Evolutionary conservation across 345 rosid species (phyloP).

Genomic region (Populus ilicifolia): DNA sequence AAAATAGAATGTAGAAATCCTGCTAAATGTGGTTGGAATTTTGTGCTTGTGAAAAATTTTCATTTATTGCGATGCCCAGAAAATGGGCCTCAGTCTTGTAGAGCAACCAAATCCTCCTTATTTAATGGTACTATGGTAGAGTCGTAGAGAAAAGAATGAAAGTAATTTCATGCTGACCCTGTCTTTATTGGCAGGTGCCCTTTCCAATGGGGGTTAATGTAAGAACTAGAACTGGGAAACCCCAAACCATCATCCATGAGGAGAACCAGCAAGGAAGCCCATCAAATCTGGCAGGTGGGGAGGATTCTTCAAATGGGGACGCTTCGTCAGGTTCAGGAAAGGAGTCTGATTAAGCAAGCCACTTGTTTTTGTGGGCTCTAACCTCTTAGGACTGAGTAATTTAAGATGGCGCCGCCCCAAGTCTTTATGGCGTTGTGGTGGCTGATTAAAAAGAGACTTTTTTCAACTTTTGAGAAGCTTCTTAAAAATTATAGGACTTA

Average conservation of each 20-base stretch:
- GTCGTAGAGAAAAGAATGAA: not conserved
- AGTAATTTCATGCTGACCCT: not conserved
- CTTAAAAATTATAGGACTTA: slow-evolving; percentile 2
- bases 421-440: slow-evolving; percentile 9
- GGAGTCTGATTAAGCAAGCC: slow-evolving; percentile 36
- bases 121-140: not conserved
- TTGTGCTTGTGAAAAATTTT: not conserved
- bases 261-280: slow-evolving; percentile 34
- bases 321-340: slow-evolving; percentile 33
- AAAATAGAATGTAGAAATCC: not conserved
- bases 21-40: not conserved
- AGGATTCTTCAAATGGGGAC: slow-evolving; percentile 33
- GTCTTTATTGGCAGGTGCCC: slow-evolving; percentile 41
- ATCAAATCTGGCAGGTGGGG: slow-evolving; percentile 23
- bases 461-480: slow-evolving; percentile 7
- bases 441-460: not conserved
- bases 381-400: slow-evolving; percentile 20
- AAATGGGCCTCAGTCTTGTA: not conserved
- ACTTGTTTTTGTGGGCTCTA: slow-evolving; percentile 20
- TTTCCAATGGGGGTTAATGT: slow-evolving; percentile 57
- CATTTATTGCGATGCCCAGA: not conserved
- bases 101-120: not conserved
- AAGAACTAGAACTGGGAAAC: slow-evolving; percentile 47
- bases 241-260: slow-evolving; percentile 22
- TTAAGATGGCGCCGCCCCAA: slow-evolving; percentile 6